These are phyloP conservation scores for Nectriaceae sp. DNA, from an alignment of 2,329 filamentous ascomycete genomes.

Conservation along the genomic window DNA sequence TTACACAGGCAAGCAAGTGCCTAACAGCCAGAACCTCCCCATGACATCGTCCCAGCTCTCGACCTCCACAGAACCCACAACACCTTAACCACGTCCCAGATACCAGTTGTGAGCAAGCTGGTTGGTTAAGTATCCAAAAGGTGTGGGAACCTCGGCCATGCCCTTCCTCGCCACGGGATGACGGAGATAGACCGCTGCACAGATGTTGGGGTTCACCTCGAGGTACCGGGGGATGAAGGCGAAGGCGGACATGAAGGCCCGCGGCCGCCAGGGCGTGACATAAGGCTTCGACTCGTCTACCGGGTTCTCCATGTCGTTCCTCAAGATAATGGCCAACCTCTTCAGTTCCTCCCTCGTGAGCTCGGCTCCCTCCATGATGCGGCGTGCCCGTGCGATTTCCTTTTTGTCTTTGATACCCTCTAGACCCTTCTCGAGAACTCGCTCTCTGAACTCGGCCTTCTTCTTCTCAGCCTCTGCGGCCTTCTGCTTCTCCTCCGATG, in stretches of 20 bases:
- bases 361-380: constrained; percentile 35
- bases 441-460: constrained; percentile 30
- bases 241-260: constrained; percentile 86
- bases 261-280: constrained; percentile 84
- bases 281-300: constrained; percentile 80
- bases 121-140: constrained; percentile 69
- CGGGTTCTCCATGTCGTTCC: constrained; percentile 72
- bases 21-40: constrained; percentile 19
- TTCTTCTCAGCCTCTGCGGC: constrained; percentile 9
- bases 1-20: constrained; percentile 29
- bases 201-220: constrained; percentile 97
- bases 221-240: constrained; percentile 94
- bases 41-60: constrained; percentile 13
- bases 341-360: constrained; percentile 52
- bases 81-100: constrained; percentile 69
- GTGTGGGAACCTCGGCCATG: constrained; percentile 79
- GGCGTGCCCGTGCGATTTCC: constrained; percentile 32
- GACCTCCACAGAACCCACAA: constrained; percentile 3
- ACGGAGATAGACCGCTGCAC: constrained; percentile 89
- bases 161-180: constrained; percentile 90
- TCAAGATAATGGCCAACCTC: constrained; percentile 58
- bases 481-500: constrained; percentile 17
- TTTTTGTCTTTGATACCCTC: constrained; percentile 36
- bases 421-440: constrained; percentile 36
- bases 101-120: constrained; percentile 96